Base-by-base conservation (phyloP, 768 basidiomycete genomes). In the Piloderma croceum region DNA sequence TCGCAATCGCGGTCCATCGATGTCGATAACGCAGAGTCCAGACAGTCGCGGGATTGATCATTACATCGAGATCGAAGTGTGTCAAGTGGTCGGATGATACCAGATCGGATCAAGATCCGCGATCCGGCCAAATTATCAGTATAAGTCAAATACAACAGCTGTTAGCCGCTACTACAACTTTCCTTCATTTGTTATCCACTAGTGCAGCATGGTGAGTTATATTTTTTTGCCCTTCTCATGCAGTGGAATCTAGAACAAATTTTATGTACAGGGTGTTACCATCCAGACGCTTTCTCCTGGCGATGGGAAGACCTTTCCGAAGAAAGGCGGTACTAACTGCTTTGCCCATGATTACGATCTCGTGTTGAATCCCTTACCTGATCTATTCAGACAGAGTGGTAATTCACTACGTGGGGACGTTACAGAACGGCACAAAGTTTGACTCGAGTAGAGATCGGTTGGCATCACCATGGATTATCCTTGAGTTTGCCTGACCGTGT, bases 341-440 rank as follows among this genome's bases (percentile, higher is more conserved):
- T 29, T 29, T 29, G 27, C 27, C 34, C 44, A 37, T 43, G 43
- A 36, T 39, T 48, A 24, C 44, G 47, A 47, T 40, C 29, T 20
- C 34, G 6, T 37, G 35, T 23, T 34, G 20, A 38, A 24, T 44
- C 25, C 29, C 27, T 18, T 24, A 34, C 27, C 23, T 36, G 36
- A 38, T 55, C 56, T 41, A 49, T 36, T 18, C 50, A 86, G 84
- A 88, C 67, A 71, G 17, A 21, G 86, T 90, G 24, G 63, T 44
- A 5, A 89, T 92, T 42, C 86, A 91, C 62, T 92, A 91, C 52
- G 72, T 81, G 32, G 90, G 87, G 18, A 87, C 73, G 17, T 73
- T 90, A 12, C 12, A 47, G 3, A 66, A 84, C 53, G 86, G 84
- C 32, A 65, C 44, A 20, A 65, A 63, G 51, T 89, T 89, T 62